Percentiles rank a stretch among this genome's conserved stretches.
Evolutionary conservation across 345 rosid species (phyloP).

Genomic region (Pugionium dolabratum): DNA sequence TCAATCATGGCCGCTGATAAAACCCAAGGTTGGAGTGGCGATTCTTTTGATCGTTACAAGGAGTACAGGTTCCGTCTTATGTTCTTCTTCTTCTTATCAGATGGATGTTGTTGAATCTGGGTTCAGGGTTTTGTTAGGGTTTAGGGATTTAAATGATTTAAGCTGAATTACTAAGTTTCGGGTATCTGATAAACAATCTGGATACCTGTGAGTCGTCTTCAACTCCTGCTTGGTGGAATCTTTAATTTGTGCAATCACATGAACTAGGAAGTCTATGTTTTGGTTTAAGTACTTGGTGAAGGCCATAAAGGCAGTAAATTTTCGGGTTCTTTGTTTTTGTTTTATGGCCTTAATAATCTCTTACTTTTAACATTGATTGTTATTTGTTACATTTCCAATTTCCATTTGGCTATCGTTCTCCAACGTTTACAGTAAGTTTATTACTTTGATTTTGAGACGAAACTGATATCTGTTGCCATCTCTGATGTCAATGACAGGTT

Average conservation of each 20-base stretch:
- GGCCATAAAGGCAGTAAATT: background rate
- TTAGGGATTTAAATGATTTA: constrained; percentile 17
- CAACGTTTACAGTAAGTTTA: background rate
- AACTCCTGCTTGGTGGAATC: constrained; percentile 3
- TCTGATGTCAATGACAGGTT: constrained; percentile 48
- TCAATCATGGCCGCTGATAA: constrained; percentile 92
- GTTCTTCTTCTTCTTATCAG: constrained; percentile 1
- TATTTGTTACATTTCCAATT: too few species aligned
- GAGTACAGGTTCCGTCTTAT: constrained; percentile 63
- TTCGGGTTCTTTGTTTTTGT: background rate
- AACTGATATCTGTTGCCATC: constrained; percentile 9
- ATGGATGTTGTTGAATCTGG: constrained; percentile 4
- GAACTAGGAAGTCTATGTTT: background rate
- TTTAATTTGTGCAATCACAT: background rate
- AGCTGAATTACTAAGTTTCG: background rate
- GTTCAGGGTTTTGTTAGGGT: constrained; percentile 22
- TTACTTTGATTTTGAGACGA: constrained; percentile 3
- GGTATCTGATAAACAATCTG: constrained; percentile 2
- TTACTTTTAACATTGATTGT: too few species aligned
- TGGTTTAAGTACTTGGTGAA: background rate
- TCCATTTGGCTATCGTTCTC: background rate
- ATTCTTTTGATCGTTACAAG: constrained; percentile 86
- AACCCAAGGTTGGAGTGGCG: constrained; percentile 99
- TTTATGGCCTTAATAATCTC: background rate
- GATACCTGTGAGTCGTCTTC: constrained; percentile 5